Evolutionary conservation across 2,329 filamentous ascomycete genomes (phyloP).

Genomic region (Ophiosphaerella narmari): DNA sequence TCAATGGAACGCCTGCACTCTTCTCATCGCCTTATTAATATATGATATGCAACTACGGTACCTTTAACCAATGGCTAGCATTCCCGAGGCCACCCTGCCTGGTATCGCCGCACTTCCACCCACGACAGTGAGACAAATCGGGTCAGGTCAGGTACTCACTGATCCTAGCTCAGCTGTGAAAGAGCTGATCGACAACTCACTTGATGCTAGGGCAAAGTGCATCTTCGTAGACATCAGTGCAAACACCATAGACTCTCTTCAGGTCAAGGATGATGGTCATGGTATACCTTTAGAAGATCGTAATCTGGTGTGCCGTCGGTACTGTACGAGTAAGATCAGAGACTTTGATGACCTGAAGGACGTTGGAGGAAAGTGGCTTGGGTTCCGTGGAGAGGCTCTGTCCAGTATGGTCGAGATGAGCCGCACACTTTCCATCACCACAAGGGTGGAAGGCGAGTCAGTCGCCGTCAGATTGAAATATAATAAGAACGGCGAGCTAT

Average conservation of each 20-base stretch:
- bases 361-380: conserved; percentile 65
- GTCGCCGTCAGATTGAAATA: conserved; percentile 61
- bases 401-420: conserved; percentile 67
- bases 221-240: conserved; percentile 67
- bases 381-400: conserved; percentile 76
- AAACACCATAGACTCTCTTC: conserved; percentile 70
- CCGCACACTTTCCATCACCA: conserved; percentile 62
- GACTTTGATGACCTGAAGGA: conserved; percentile 64
- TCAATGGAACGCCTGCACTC: conserved; percentile 1
- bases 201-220: conserved; percentile 71
- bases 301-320: conserved; percentile 64
- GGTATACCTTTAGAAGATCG: conserved; percentile 70
- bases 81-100: conserved; percentile 7
- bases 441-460: conserved; percentile 64
- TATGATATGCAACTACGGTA: background rate
- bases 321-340: conserved; percentile 74
- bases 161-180: conserved; percentile 69
- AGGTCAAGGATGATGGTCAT: conserved; percentile 69
- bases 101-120: conserved; percentile 50
- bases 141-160: conserved; percentile 64
- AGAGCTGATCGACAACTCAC: conserved; percentile 76
- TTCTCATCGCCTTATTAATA: background rate
- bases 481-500: conserved; percentile 55
- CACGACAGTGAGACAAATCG: conserved; percentile 58
- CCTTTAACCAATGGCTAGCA: conserved; percentile 16